A percentile compares a stretch with the other conserved stretches of the same genome.
Conservation (phyloP, 768 basidiomycete genomes). For the Mycena haematopus region DNA sequence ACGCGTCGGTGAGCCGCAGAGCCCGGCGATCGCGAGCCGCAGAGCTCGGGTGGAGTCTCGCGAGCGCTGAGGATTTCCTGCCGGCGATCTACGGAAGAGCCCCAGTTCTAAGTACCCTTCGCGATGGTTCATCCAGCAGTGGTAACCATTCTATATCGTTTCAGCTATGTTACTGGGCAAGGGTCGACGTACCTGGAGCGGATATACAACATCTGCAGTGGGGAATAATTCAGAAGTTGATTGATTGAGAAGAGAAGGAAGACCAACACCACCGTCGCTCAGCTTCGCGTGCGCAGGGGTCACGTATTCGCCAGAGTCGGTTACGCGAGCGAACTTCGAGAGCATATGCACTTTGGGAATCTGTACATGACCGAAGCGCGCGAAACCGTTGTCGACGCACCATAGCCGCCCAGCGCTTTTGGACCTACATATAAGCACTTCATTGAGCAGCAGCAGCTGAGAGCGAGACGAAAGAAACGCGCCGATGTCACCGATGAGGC, state of each 20-base stretch:
- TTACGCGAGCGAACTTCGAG: slow-evolving; percentile 74
- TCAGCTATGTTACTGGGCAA: not conserved
- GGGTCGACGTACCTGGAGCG: slow-evolving; percentile 58
- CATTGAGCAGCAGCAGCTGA: not conserved
- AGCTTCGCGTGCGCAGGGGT: slow-evolving; percentile 76
- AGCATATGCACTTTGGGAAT: slow-evolving; percentile 78
- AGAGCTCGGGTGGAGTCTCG: slow-evolving; percentile 55
- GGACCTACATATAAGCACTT: slow-evolving; percentile 53
- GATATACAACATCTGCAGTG: slow-evolving; percentile 71
- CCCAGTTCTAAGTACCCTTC: slow-evolving; percentile 70
- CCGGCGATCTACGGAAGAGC: slow-evolving; percentile 40
- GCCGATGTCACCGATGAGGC: slow-evolving; percentile 76
- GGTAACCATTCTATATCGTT: slow-evolving; percentile 61
- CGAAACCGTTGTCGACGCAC: slow-evolving; percentile 73
- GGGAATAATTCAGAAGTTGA: not conserved
- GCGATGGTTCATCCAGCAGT: slow-evolving; percentile 67
- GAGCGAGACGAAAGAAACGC: slow-evolving; percentile 20
- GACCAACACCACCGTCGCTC: slow-evolving; percentile 74
- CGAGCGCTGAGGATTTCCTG: slow-evolving; percentile 22
- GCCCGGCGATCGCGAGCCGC: slow-evolving; percentile 53
- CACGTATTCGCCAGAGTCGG: slow-evolving; percentile 66
- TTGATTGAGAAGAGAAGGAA: not conserved
- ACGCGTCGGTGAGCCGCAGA: slow-evolving; percentile 73
- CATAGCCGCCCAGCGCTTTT: slow-evolving; percentile 57
- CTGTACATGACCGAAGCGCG: slow-evolving; percentile 66